Percentiles rank a stretch among this genome's conserved stretches.
Conservation (phyloP, 331 rosid species). For the Quercus lobata region DNA sequence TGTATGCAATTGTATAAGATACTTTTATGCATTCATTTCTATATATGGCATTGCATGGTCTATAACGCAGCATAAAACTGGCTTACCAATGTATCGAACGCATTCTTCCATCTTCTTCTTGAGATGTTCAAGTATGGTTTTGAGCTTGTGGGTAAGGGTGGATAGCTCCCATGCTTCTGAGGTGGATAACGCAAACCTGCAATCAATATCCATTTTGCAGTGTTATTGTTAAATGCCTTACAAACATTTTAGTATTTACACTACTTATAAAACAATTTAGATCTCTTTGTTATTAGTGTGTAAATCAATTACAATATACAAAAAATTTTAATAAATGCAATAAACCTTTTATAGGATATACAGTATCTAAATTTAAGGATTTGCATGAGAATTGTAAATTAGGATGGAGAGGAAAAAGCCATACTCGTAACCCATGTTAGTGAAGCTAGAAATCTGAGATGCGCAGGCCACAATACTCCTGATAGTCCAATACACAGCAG, state of each 20-base stretch:
- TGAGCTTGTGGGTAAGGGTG: constrained; percentile 62
- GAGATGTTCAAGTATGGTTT: constrained; percentile 44
- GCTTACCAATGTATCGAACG: constrained; percentile 34
- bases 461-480: constrained; percentile 52
- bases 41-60: too few species aligned
- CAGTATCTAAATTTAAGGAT: too few species aligned
- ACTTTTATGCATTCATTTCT: too few species aligned
- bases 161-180: constrained; percentile 67
- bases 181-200: constrained; percentile 44
- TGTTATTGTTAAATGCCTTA: too few species aligned
- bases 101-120: constrained; percentile 40
- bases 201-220: background rate
- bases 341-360: too few species aligned
- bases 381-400: too few species aligned
- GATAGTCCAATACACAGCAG: constrained; percentile 51
- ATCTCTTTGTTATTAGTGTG: too few species aligned
- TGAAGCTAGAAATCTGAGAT: constrained; percentile 49
- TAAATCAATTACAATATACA: too few species aligned
- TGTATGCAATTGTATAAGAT: too few species aligned
- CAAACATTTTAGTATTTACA: too few species aligned
- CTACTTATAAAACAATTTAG: too few species aligned
- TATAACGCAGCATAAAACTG: background rate
- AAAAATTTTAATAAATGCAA: too few species aligned
- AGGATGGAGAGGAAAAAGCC: constrained; percentile 4
- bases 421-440: constrained; percentile 55